Evolutionary conservation across 805 yeast species (phyloP).

Genomic region (Ogataea henricii): DNA sequence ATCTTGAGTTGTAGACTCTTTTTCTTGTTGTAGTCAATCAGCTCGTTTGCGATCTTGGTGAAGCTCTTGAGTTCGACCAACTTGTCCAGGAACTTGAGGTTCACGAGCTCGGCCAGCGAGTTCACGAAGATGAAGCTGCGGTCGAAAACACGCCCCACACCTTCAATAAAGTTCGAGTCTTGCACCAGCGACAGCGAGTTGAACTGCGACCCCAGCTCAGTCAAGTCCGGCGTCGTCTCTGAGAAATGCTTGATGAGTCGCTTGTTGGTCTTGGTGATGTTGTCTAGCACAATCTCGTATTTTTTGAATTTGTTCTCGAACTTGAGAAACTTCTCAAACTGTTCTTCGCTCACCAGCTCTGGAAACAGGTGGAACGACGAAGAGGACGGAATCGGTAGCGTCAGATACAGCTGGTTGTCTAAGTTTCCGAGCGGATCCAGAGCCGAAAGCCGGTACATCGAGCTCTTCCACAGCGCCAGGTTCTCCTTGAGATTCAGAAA

Average conservation of each 20-base stretch:
- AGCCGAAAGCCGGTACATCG: slow-evolving; percentile 61
- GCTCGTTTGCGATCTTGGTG: slow-evolving; percentile 31
- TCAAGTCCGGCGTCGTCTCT: slow-evolving; percentile 50
- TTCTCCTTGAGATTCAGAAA: slow-evolving; percentile 61
- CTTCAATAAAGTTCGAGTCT: slow-evolving; percentile 54
- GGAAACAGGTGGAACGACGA: slow-evolving; percentile 28
- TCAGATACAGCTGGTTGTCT: slow-evolving; percentile 55
- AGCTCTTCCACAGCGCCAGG: slow-evolving; percentile 49
- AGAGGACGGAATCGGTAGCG: slow-evolving; percentile 59
- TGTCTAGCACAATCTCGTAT: slow-evolving; percentile 36
- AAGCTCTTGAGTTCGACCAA: slow-evolving; percentile 37
- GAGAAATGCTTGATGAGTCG: slow-evolving; percentile 45
- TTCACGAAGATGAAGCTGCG: slow-evolving; percentile 57
- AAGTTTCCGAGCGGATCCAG: slow-evolving; percentile 54
- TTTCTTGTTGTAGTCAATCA: slow-evolving; percentile 37
- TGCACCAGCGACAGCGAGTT: slow-evolving; percentile 56
- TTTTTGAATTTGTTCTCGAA: slow-evolving; percentile 36
- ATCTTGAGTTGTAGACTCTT: slow-evolving; percentile 36
- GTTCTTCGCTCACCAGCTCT: slow-evolving; percentile 30
- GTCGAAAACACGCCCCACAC: slow-evolving; percentile 85
- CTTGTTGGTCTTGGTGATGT: slow-evolving; percentile 43
- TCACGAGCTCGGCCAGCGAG: slow-evolving; percentile 35
- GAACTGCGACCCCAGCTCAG: slow-evolving; percentile 53
- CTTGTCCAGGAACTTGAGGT: slow-evolving; percentile 36
- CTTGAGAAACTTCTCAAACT: slow-evolving; percentile 29